Evolutionary conservation across 768 basidiomycete species (phyloP).

Genomic region (Jaapia argillacea): DNA sequence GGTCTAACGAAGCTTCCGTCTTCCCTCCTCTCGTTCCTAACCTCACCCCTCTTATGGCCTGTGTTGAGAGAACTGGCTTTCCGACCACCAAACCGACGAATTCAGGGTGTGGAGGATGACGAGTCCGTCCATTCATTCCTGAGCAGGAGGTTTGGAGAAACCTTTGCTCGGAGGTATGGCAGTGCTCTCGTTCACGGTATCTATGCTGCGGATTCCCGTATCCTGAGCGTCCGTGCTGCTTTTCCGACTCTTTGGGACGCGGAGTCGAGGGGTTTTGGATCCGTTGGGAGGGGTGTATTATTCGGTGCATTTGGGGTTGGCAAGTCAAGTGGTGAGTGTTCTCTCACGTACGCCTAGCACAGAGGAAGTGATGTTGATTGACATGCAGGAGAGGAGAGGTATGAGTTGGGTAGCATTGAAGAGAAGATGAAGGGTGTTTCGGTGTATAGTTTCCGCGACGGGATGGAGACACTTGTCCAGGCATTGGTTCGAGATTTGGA

Average conservation of each 20-base stretch:
- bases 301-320: neutral
- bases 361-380: conserved; percentile 7
- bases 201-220: conserved; percentile 77
- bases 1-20: conserved; percentile 45
- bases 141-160: conserved; percentile 28
- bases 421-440: conserved; percentile 47
- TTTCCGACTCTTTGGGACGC: conserved; percentile 50
- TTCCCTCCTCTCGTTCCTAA: conserved; percentile 26
- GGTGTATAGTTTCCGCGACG: conserved; percentile 75
- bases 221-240: conserved; percentile 65
- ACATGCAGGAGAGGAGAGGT: conserved; percentile 16
- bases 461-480: conserved; percentile 28
- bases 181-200: conserved; percentile 18
- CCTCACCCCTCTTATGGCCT: conserved; percentile 25
- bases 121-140: conserved; percentile 79
- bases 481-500: neutral
- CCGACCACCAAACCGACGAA: conserved; percentile 11
- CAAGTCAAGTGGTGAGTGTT: conserved; percentile 60
- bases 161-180: neutral
- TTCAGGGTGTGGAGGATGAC: conserved; percentile 46
- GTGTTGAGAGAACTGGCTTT: conserved; percentile 52
- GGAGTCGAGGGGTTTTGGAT: neutral
- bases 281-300: neutral
- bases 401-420: conserved; percentile 39
- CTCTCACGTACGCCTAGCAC: conserved; percentile 17